phyloP scores from a whole-genome alignment of 192 early-diverging fungal genomes.

The Linnemannia hyalina region DNA sequence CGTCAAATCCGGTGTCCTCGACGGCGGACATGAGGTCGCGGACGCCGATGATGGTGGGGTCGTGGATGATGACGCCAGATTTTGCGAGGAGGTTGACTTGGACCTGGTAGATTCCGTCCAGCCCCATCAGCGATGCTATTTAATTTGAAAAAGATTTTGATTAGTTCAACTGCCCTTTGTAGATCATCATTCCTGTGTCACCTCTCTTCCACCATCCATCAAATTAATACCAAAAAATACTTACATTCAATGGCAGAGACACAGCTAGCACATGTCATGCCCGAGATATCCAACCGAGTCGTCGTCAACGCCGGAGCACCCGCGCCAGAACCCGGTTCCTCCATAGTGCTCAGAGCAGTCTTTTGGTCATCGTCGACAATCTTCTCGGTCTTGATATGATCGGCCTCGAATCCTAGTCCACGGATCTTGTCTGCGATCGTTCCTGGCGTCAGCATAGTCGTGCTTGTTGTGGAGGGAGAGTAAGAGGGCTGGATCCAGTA shows the following conservation, averaged over 20 bases:
- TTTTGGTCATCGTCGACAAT: conserved; percentile 16
- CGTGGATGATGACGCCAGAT: conserved; percentile 65
- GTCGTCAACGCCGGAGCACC: conserved; percentile 12
- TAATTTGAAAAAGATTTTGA: background rate
- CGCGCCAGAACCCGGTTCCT: background rate
- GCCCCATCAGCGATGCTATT: conserved; percentile 43
- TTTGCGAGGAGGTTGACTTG: conserved; percentile 67
- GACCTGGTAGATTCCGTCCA: conserved; percentile 59
- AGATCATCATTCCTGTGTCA: background rate
- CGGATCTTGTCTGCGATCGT: conserved; percentile 53
- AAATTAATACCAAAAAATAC: conserved; percentile 5
- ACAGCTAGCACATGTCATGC: conserved; percentile 93
- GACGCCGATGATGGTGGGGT: conserved; percentile 65
- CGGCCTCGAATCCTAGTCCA: conserved; percentile 58
- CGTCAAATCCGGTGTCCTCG: conserved; percentile 71
- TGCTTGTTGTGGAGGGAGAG: background rate
- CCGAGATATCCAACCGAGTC: conserved; percentile 64
- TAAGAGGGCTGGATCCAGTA: conserved; percentile 12
- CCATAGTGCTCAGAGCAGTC: background rate
- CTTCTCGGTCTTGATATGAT: conserved; percentile 56
- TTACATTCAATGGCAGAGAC: conserved; percentile 77
- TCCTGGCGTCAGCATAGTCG: conserved; percentile 27
- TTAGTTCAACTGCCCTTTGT: background rate
- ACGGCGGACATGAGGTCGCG: conserved; percentile 73
- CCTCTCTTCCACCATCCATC: background rate